A percentile compares a stretch with the other conserved stretches of the same genome.
These are phyloP conservation scores for Blastomyces emzantsi DNA, from an alignment of 2,329 filamentous ascomycete species.

Conservation along the genomic window DNA sequence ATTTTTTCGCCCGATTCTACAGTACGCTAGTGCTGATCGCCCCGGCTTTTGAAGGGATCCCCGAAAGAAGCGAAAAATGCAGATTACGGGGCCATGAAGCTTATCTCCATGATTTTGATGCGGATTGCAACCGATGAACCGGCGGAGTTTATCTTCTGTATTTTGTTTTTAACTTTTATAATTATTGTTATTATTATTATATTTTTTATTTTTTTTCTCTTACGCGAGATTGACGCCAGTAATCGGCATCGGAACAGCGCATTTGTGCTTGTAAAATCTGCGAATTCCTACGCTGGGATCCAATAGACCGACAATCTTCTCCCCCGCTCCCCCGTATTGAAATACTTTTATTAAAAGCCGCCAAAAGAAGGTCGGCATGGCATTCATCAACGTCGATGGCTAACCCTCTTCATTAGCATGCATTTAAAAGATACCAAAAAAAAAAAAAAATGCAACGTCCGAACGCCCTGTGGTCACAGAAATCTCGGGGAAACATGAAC, in stretches of 20 bases:
- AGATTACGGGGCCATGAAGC: neutral
- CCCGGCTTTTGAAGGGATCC: neutral
- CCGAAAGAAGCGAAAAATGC: no score
- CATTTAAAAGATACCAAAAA: neutral
- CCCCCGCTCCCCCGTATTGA: neutral
- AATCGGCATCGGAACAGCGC: neutral
- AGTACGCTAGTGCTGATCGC: neutral
- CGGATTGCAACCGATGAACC: no score
- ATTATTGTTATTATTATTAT: no score
- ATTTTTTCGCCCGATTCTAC: neutral
- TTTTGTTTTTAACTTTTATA: neutral
- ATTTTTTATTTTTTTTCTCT: neutral
- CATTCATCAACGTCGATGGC: neutral
- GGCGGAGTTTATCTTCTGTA: no score
- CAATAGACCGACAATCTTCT: no score
- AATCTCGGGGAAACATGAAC: neutral
- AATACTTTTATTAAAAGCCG: neutral
- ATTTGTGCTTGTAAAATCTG: no score
- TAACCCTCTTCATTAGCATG: neutral
- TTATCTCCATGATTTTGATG: neutral
- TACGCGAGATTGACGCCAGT: neutral
- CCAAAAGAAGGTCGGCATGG: neutral
- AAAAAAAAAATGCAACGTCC: neutral
- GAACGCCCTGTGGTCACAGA: neutral
- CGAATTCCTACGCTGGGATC: no score